phyloP scores from a whole-genome alignment of 768 basidiomycete species.

The Macrolepiota albuminosa region DNA sequence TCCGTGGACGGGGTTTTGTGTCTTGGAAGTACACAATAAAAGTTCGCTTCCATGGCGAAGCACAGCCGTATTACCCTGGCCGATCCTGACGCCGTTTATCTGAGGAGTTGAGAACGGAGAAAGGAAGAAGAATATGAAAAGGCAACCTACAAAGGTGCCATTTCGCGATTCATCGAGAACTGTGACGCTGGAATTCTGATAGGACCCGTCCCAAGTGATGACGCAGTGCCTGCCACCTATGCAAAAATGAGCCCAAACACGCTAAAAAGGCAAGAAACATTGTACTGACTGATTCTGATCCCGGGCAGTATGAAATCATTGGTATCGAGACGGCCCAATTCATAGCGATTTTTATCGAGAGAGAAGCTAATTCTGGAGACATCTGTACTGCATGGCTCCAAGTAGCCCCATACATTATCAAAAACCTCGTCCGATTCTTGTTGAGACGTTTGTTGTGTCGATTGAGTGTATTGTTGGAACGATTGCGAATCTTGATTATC shows the following conservation, averaged over 20 bases:
- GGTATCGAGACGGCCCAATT: constrained; percentile 46
- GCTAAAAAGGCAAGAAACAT: not conserved
- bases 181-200: constrained; percentile 35
- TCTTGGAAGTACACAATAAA: constrained; percentile 63
- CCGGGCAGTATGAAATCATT: constrained; percentile 55
- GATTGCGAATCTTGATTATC: constrained; percentile 19
- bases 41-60: constrained; percentile 81
- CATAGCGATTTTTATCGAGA: constrained; percentile 41
- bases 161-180: constrained; percentile 62
- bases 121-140: not conserved
- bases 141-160: constrained; percentile 58
- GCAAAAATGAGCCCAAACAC: not conserved
- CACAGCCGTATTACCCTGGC: constrained; percentile 22
- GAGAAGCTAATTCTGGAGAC: constrained; percentile 59
- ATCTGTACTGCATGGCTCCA: constrained; percentile 55
- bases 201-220: constrained; percentile 55
- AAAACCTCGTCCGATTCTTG: constrained; percentile 13
- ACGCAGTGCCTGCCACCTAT: constrained; percentile 54
- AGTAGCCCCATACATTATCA: constrained; percentile 64
- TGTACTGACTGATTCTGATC: constrained; percentile 63
- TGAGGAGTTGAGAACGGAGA: not conserved
- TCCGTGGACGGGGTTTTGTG: constrained; percentile 41
- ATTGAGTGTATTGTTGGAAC: constrained; percentile 27
- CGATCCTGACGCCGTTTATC: constrained; percentile 64
- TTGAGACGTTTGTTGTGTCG: constrained; percentile 40